A percentile compares a stretch with the other conserved stretches of the same genome.
Conservation (phyloP, 306 rosid genomes). For the Cyclanthera cordifolia region DNA sequence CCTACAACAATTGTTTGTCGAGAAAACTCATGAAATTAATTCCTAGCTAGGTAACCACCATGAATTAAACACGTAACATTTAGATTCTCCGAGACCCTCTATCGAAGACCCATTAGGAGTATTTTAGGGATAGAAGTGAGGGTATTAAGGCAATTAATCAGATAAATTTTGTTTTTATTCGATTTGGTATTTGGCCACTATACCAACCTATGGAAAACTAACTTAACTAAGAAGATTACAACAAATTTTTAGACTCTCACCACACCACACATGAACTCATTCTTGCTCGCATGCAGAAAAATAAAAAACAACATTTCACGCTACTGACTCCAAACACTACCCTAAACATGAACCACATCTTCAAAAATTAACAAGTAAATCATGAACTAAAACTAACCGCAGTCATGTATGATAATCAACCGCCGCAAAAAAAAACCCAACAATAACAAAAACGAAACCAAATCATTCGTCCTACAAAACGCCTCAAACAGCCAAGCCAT, state of each 20-base stretch:
- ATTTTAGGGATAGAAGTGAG: no score
- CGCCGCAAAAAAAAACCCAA: background rate
- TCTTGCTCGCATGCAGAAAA: background rate
- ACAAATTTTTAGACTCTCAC: background rate
- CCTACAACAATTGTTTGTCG: no score
- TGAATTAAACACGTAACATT: no score
- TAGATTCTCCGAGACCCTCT: no score
- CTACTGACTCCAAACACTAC: background rate
- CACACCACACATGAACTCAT: background rate
- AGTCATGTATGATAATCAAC: background rate
- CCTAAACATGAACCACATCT: background rate
- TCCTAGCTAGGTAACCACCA: no score
- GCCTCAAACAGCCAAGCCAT: background rate
- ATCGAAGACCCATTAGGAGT: no score
- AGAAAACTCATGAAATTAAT: no score
- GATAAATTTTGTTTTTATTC: no score
- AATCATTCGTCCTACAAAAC: background rate
- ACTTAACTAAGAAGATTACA: background rate
- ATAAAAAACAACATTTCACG: background rate
- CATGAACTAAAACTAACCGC: background rate
- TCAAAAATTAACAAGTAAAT: background rate
- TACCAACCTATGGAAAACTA: background rate
- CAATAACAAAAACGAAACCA: background rate
- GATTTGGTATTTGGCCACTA: no score
- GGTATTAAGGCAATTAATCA: no score